Base-by-base conservation (phyloP, 192 early-diverging fungal genomes). In the Coemansia sp. region DNA sequence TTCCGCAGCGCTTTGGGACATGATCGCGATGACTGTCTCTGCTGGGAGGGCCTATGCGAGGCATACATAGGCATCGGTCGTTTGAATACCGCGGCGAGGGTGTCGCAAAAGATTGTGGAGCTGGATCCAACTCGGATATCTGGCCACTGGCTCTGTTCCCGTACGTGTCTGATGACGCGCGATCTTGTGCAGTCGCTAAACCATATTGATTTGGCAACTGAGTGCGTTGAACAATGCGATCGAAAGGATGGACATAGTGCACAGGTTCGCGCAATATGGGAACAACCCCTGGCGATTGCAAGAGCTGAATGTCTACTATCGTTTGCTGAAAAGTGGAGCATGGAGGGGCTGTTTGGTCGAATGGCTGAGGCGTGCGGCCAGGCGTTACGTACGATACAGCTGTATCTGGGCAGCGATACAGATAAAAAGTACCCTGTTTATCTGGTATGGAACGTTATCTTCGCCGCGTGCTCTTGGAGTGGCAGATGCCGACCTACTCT, bases 1-100 rank as follows among this genome's bases (percentile, higher is more conserved):
- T 94, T 98, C 63, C 95, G 95, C 75, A 88, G 82, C 30, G 87
- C 92, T 0, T 68, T 98, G 41, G 84, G 91, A n/a, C 79, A 87
- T 0, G 85, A 91, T 59, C 64, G 87, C 23, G 81, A 83, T 3
- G 84, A 91, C 60, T 53, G 80, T 50, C 31, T 87, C 82, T 41
- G 77, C 62, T 91, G 95, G 95, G 80, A 94, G 76, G 89, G 89
- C 14, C 76, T 93, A 34, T 88, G 87, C 40, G 89, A 93, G 57
- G 84, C 88, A 6, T 93, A 93, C 53, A 70, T 83, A 34, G 83
- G 79, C 7, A 86, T 86, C 45, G 91, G 91, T 2, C 82, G 87
- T 19, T 50, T 68, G 22, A 57, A 67, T 27, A 68, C 79, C 0
- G 59, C 73, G 3, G 62, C 62, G 0, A 74, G 69, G n/a, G 94